Percentiles rank a stretch among this genome's conserved stretches.
Conservation (phyloP, 2,329 filamentous ascomycete species). For the Botrytis sinoallii region DNA sequence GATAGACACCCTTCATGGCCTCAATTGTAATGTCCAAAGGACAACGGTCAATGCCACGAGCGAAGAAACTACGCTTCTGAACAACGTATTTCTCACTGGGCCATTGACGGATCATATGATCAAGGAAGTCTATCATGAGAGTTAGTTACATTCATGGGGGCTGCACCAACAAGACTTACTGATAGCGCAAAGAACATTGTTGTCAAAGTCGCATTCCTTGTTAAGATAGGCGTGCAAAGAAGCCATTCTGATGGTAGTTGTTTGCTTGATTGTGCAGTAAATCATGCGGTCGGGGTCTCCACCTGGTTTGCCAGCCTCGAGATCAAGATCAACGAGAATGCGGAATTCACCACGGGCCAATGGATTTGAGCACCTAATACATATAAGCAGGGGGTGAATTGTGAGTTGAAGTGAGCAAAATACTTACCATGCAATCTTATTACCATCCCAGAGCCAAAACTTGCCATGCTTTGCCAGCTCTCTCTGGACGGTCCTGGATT, state of each 20-base stretch:
- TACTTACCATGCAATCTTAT: slow-evolving; percentile 77
- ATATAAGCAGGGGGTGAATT: slow-evolving; percentile 24
- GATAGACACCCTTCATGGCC: slow-evolving; percentile 85
- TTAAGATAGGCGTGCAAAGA: slow-evolving; percentile 65
- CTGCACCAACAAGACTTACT: slow-evolving; percentile 46
- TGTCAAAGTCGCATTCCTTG: slow-evolving; percentile 58
- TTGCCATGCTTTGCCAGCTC: slow-evolving; percentile 48
- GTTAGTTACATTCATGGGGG: neutral
- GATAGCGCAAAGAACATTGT: slow-evolving; percentile 71
- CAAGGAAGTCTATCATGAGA: slow-evolving; percentile 63
- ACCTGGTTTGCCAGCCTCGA: slow-evolving; percentile 46
- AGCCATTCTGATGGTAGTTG: slow-evolving; percentile 66
- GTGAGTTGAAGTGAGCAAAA: slow-evolving; percentile 6
- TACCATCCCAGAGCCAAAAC: slow-evolving; percentile 74
- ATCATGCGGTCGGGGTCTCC: slow-evolving; percentile 45
- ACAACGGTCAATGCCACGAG: slow-evolving; percentile 29
- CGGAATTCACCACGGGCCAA: slow-evolving; percentile 44
- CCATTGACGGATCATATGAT: slow-evolving; percentile 81
- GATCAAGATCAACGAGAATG: slow-evolving; percentile 69
- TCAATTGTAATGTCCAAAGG: slow-evolving; percentile 65
- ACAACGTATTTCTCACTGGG: slow-evolving; percentile 65
- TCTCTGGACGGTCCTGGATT: slow-evolving; percentile 56
- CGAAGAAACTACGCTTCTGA: slow-evolving; percentile 83
- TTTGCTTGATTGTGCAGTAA: slow-evolving; percentile 58
- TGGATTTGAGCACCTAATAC: slow-evolving; percentile 40